Evolutionary conservation across 495 filamentous ascomycete genomes (phyloP).

Genomic region (Penicillium daleae): DNA sequence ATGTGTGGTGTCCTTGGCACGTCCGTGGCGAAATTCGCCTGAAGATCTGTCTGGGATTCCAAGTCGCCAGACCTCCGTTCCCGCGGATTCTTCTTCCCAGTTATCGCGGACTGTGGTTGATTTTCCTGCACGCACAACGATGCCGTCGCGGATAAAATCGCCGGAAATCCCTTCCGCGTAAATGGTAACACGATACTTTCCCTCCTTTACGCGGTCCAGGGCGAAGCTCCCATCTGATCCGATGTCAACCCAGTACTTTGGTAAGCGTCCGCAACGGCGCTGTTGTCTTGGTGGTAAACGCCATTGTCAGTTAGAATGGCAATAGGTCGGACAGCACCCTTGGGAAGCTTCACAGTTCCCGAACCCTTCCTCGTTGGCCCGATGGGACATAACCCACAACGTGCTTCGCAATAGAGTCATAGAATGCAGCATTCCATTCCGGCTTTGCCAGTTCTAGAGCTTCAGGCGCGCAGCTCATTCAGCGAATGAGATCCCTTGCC

Average conservation of each 20-base stretch:
- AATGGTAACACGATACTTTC: conserved; percentile 58
- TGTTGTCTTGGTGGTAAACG: conserved; percentile 62
- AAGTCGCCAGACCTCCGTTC: conserved; percentile 58
- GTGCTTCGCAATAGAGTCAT: conserved; percentile 58
- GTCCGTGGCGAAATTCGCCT: conserved; percentile 59
- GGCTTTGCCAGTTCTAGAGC: conserved; percentile 50
- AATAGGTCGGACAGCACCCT: conserved; percentile 46
- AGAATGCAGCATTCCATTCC: conserved; percentile 57
- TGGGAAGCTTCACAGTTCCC: conserved; percentile 51
- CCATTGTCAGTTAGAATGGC: conserved; percentile 56
- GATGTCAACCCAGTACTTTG: conserved; percentile 64
- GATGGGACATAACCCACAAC: conserved; percentile 57
- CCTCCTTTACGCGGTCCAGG: conserved; percentile 53
- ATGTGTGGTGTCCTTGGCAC: conserved; percentile 43
- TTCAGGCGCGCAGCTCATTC: conserved; percentile 48
- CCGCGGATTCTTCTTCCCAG: conserved; percentile 55
- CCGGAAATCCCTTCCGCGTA: conserved; percentile 62
- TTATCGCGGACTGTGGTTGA: conserved; percentile 31
- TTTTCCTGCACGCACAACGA: conserved; percentile 41
- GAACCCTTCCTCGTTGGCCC: conserved; percentile 42
- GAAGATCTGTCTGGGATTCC: conserved; percentile 58
- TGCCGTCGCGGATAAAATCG: conserved; percentile 49
- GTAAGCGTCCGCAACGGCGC: conserved; percentile 47
- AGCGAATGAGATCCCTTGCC: conserved; percentile 44
- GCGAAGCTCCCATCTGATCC: conserved; percentile 45